A percentile compares a stretch with the other conserved stretches of the same genome.
These are phyloP conservation scores for Bruguiera parviflora DNA, from an alignment of 345 rosid genomes.

Conservation along the genomic window DNA sequence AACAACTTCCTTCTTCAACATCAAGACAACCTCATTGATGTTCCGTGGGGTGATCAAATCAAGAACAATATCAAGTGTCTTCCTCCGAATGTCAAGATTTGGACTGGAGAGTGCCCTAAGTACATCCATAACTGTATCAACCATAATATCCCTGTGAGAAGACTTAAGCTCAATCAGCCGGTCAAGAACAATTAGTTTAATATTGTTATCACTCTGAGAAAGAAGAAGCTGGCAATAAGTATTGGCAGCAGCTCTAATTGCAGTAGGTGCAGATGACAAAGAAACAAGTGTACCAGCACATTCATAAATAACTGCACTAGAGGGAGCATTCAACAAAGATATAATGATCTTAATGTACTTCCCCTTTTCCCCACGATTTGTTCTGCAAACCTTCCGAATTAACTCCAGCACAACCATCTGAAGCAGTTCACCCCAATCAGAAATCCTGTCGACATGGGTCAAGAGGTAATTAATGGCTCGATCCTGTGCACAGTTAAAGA, in stretches of 20 bases:
- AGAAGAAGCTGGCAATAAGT: conserved; percentile 80
- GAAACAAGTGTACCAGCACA: conserved; percentile 83
- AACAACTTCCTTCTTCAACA: conserved; percentile 84
- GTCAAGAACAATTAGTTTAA: conserved; percentile 85
- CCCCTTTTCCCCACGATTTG: conserved; percentile 61
- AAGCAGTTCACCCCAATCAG: conserved; percentile 70
- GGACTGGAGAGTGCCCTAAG: conserved; percentile 93
- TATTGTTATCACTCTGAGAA: conserved; percentile 88
- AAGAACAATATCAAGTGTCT: conserved; percentile 79
- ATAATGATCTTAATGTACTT: conserved; percentile 70
- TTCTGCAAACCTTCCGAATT: conserved; percentile 69
- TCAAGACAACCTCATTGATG: conserved; percentile 71
- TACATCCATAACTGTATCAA: conserved; percentile 82
- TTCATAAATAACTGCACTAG: conserved; percentile 68
- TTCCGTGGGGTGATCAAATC: conserved; percentile 76
- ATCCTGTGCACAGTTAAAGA: conserved; percentile 66
- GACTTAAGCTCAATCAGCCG: conserved; percentile 69
- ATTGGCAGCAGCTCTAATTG: conserved; percentile 77
- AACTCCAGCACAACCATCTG: conserved; percentile 78
- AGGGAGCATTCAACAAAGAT: conserved; percentile 66
- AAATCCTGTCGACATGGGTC: conserved; percentile 60
- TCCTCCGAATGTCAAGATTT: conserved; percentile 75
- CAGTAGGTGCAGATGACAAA: conserved; percentile 86
- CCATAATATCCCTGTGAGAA: conserved; percentile 74
- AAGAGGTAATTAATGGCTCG: conserved; percentile 59